phyloP scores from a whole-genome alignment of 306 rosid species.

The Dalbergia oliveri region DNA sequence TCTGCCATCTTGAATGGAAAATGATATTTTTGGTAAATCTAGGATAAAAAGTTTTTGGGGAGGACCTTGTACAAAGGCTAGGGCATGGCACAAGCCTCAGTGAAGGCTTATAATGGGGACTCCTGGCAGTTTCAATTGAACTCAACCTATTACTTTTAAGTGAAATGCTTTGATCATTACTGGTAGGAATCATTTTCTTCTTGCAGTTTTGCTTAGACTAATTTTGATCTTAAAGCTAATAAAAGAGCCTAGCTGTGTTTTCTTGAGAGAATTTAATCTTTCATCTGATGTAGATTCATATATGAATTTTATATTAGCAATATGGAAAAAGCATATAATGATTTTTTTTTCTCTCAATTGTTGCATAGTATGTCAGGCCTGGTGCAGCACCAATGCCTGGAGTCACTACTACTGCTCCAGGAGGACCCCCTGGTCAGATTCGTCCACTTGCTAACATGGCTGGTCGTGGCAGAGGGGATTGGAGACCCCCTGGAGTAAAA shows the following conservation, averaged over 20 bases:
- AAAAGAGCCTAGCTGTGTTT: conserved; percentile 22
- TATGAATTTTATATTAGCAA: conserved; percentile 21
- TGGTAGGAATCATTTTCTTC: conserved; percentile 1
- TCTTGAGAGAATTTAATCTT: conserved; percentile 25
- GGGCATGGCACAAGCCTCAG: conserved; percentile 7
- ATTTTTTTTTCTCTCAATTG: conserved; percentile 28
- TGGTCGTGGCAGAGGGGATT: conserved; percentile 99
- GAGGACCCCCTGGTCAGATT: conserved; percentile 83
- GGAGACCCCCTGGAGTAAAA: conserved; percentile 92
- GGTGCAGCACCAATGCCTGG: conserved; percentile 90
- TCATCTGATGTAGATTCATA: conserved; percentile 17
- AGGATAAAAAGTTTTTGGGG: not conserved
- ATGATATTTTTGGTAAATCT: conserved; percentile 22
- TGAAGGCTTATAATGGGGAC: conserved; percentile 18
- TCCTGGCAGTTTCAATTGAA: conserved; percentile 20
- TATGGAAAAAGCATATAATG: conserved; percentile 29
- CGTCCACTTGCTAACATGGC: conserved; percentile 79
- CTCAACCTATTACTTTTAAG: conserved; percentile 13
- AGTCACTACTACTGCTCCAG: conserved; percentile 69
- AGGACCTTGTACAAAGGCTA: not conserved
- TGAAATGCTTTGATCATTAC: not conserved
- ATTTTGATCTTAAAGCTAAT: conserved; percentile 7
- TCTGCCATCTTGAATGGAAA: conserved; percentile 11
- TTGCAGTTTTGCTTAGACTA: conserved; percentile 19
- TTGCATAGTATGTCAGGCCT: conserved; percentile 91